Conservation (phyloP, 768 basidiomycete species). For the Lentinula lateritia region DNA sequence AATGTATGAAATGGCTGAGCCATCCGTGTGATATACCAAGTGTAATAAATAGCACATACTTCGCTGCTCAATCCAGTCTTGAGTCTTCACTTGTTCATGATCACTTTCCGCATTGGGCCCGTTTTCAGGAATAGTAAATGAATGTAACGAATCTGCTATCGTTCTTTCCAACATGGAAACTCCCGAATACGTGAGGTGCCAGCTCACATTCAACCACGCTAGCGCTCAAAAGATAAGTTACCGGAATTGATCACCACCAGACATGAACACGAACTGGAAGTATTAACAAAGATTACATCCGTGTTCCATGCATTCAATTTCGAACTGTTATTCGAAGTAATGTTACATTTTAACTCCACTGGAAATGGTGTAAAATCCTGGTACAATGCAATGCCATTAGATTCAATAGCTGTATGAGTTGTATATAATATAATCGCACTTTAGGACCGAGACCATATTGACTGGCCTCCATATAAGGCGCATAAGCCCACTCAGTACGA, state of each 20-base stretch:
- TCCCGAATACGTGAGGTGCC: neutral
- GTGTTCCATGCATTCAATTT: neutral
- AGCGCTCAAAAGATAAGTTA: neutral
- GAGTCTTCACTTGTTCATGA: neutral
- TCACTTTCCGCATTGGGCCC: neutral
- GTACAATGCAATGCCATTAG: neutral
- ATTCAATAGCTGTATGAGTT: neutral
- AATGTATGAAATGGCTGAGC: neutral
- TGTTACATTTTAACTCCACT: neutral
- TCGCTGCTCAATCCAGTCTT: neutral
- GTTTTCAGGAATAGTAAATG: neutral
- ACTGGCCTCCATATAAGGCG: constrained; percentile 1
- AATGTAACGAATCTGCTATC: neutral
- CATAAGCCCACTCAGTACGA: constrained; percentile 6
- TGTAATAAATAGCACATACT: neutral
- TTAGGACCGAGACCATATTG: neutral
- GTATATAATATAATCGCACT: neutral
- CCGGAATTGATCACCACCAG: neutral
- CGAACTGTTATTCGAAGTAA: neutral
- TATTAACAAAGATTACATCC: neutral
- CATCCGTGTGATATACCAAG: neutral
- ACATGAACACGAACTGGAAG: neutral
- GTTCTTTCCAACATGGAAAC: neutral
- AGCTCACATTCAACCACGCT: neutral
- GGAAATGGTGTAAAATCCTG: constrained; percentile 5